Conservation (phyloP, 1,284 basidiomycete species). For the Bjerkandera adusta region DNA sequence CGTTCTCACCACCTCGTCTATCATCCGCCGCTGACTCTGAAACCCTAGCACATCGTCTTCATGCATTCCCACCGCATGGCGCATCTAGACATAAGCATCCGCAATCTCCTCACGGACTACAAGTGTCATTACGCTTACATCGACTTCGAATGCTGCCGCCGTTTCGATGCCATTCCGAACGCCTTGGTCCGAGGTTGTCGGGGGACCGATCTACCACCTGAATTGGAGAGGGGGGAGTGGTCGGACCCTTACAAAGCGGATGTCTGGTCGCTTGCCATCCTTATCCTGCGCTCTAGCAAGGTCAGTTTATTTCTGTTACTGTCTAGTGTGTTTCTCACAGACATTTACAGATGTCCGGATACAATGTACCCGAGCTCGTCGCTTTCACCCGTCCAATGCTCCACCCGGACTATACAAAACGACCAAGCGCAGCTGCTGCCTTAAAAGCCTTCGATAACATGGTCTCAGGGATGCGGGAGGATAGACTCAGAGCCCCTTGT, state of each 20-base stretch:
- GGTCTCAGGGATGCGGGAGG: slow-evolving; percentile 34
- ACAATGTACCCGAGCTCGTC: slow-evolving; percentile 54
- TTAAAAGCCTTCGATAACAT: slow-evolving; percentile 50
- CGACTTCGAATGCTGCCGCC: slow-evolving; percentile 67
- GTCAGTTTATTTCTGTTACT: slow-evolving; percentile 34
- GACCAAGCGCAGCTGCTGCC: slow-evolving; percentile 49
- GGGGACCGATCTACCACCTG: slow-evolving; percentile 68
- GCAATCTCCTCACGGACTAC: slow-evolving; percentile 66
- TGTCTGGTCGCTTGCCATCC: slow-evolving; percentile 64
- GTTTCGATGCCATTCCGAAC: slow-evolving; percentile 38
- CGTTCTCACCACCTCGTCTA: slow-evolving; percentile 1
- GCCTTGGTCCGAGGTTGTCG: slow-evolving; percentile 43
- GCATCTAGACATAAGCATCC: slow-evolving; percentile 69
- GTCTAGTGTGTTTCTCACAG: slow-evolving; percentile 2
- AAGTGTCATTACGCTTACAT: slow-evolving; percentile 65
- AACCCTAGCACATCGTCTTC: slow-evolving; percentile 57
- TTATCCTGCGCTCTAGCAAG: slow-evolving; percentile 62
- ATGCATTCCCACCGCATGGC: slow-evolving; percentile 65
- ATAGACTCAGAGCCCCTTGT: slow-evolving; percentile 25
- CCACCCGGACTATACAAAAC: slow-evolving; percentile 41
- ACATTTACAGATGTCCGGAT: slow-evolving; percentile 45
- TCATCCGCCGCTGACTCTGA: slow-evolving; percentile 1
- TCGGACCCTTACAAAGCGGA: slow-evolving; percentile 68
- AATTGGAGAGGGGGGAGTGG: slow-evolving; percentile 50
- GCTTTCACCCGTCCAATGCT: slow-evolving; percentile 57